These are phyloP conservation scores for Phytophthora pistaciae DNA, from an alignment of 352 stramenopile species.

Conservation along the genomic window DNA sequence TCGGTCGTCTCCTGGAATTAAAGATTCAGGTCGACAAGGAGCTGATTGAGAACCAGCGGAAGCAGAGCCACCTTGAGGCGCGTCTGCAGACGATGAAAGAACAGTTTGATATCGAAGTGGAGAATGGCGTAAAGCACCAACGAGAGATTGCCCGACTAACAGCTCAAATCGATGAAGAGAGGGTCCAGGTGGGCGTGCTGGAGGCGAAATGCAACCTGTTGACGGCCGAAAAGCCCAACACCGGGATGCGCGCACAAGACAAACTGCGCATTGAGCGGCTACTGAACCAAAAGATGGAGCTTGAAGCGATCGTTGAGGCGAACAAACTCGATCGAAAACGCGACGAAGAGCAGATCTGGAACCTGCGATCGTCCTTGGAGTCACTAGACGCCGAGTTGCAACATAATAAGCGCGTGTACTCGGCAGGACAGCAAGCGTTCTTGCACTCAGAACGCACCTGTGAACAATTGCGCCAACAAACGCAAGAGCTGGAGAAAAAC, in stretches of 20 bases:
- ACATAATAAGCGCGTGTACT: conserved; percentile 84
- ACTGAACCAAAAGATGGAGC: conserved; percentile 82
- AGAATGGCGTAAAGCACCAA: conserved; percentile 42
- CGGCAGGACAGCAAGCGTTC: conserved; percentile 79
- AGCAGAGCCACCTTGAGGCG: conserved; percentile 59
- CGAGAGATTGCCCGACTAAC: conserved; percentile 52
- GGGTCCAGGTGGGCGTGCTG: conserved; percentile 65
- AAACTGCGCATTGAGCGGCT: conserved; percentile 82
- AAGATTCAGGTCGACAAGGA: conserved; percentile 59
- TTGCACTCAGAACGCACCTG: conserved; percentile 72
- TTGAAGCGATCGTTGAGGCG: conserved; percentile 68
- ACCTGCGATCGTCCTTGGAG: conserved; percentile 68
- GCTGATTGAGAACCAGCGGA: conserved; percentile 53
- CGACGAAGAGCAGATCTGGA: conserved; percentile 82
- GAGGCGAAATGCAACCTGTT: conserved; percentile 78
- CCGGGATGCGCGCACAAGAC: conserved; percentile 80
- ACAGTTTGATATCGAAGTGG: conserved; percentile 68
- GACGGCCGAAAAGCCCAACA: conserved; percentile 77
- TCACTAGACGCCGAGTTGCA: conserved; percentile 81
- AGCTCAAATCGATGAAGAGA: conserved; percentile 62
- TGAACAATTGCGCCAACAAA: conserved; percentile 75
- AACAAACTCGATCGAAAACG: conserved; percentile 64
- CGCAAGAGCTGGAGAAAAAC: conserved; percentile 78
- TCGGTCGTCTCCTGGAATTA: conserved; percentile 40
- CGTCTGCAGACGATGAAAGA: conserved; percentile 72